These are phyloP conservation scores for Symmetrospora coprosmae DNA, from an alignment of 768 basidiomycete genomes.

Conservation along the genomic window DNA sequence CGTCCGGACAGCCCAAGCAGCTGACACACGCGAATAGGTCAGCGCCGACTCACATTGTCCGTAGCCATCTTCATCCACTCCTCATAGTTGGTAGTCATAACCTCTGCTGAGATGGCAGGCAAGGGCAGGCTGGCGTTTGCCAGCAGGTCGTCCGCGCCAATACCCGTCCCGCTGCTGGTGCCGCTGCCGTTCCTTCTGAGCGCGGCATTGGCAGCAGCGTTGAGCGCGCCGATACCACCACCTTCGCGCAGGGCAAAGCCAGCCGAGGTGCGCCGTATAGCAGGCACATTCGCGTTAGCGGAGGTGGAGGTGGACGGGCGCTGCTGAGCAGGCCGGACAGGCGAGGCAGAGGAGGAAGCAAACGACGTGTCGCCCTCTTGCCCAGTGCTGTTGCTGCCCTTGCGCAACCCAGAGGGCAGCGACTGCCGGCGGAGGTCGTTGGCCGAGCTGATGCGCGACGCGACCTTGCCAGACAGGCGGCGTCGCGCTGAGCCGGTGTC, in stretches of 20 bases:
- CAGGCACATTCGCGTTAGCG: neutral
- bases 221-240: slow-evolving; percentile 17
- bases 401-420: slow-evolving; percentile 12
- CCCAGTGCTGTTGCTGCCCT: neutral
- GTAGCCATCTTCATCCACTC: slow-evolving; percentile 99
- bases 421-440: slow-evolving; percentile 10
- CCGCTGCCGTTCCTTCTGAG: slow-evolving; percentile 6
- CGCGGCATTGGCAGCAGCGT: slow-evolving; percentile 8
- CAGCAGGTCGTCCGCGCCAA: neutral
- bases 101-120: slow-evolving; percentile 1
- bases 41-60: slow-evolving; percentile 61
- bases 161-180: neutral
- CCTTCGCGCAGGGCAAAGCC: slow-evolving; percentile 10
- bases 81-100: slow-evolving; percentile 41
- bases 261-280: slow-evolving; percentile 8
- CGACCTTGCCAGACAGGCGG: neutral
- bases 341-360: neutral
- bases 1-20: neutral
- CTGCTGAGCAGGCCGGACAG: neutral
- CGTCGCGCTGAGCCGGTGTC: neutral
- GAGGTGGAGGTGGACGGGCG: neutral
- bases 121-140: neutral
- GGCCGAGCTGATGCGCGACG: neutral
- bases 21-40: neutral
- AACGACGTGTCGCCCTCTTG: neutral